A percentile compares a stretch with the other conserved stretches of the same genome.
phyloP scores from a whole-genome alignment of 1,284 basidiomycete genomes.

The Leccinum solheimii region DNA sequence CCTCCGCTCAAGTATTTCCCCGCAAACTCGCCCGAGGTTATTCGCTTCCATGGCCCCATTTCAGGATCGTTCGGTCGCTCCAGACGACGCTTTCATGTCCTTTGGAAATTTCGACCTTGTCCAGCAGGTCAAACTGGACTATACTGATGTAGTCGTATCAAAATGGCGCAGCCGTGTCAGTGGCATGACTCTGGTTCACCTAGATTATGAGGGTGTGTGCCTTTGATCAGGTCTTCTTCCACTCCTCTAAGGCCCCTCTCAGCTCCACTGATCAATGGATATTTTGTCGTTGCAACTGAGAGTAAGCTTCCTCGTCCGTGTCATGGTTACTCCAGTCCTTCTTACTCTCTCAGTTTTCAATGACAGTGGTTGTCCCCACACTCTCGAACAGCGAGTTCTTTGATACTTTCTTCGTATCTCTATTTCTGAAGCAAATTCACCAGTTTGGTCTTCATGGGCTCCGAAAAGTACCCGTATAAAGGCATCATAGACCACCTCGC shows the following conservation, averaged over 20 bases:
- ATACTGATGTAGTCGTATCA: slow-evolving; percentile 74
- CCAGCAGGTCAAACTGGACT: slow-evolving; percentile 69
- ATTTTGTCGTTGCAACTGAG: slow-evolving; percentile 91
- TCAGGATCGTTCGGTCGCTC: slow-evolving; percentile 20
- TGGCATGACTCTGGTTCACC: slow-evolving; percentile 77
- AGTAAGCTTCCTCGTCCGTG: slow-evolving; percentile 49
- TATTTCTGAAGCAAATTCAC: slow-evolving; percentile 11
- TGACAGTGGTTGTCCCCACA: slow-evolving; percentile 92
- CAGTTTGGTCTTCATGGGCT: slow-evolving; percentile 92
- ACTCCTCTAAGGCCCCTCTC: slow-evolving; percentile 14
- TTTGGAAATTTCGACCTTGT: slow-evolving; percentile 81
- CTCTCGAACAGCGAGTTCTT: slow-evolving; percentile 79
- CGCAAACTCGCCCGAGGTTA: slow-evolving; percentile 12
- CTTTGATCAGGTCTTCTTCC: neutral
- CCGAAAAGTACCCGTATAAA: slow-evolving; percentile 94
- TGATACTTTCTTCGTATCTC: neutral
- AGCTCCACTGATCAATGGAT: slow-evolving; percentile 92
- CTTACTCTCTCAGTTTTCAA: slow-evolving; percentile 68
- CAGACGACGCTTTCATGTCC: slow-evolving; percentile 14
- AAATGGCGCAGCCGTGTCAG: slow-evolving; percentile 84
- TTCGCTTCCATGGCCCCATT: slow-evolving; percentile 33
- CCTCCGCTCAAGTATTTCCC: slow-evolving; percentile 8
- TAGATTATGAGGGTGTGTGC: slow-evolving; percentile 75
- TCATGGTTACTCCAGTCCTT: neutral
- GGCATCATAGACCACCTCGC: slow-evolving; percentile 97